These are phyloP conservation scores for Calonectria crousiana DNA, from an alignment of 2,329 filamentous ascomycete genomes.

Conservation along the genomic window DNA sequence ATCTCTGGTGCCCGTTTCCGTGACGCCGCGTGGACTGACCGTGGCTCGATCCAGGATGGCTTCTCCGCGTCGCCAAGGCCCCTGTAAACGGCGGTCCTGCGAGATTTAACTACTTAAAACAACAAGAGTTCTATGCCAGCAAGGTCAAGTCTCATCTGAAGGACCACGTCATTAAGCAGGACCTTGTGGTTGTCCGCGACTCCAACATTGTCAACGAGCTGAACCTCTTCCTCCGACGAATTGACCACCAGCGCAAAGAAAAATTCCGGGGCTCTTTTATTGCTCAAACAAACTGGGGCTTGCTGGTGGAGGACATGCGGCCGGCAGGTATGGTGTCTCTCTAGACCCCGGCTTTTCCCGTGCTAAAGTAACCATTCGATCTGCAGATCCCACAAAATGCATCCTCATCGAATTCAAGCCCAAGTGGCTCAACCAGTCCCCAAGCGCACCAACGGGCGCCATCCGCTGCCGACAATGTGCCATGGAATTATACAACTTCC, in stretches of 20 bases:
- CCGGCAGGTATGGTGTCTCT: constrained; percentile 44
- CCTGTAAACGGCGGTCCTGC: constrained; percentile 45
- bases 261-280: constrained; percentile 62
- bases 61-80: constrained; percentile 56
- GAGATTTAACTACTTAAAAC: constrained; percentile 53
- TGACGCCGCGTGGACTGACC: constrained; percentile 28
- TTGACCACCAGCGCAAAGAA: constrained; percentile 59
- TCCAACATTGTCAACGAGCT: constrained; percentile 57
- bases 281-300: constrained; percentile 71
- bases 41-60: constrained; percentile 44
- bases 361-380: constrained; percentile 16
- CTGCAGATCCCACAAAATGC: constrained; percentile 45
- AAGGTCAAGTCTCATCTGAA: constrained; percentile 52
- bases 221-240: constrained; percentile 64
- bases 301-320: constrained; percentile 81
- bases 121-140: constrained; percentile 52
- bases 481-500: constrained; percentile 53
- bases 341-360: neutral
- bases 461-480: constrained; percentile 83
- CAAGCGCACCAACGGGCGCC: constrained; percentile 72
- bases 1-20: constrained; percentile 18
- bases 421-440: constrained; percentile 85
- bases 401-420: constrained; percentile 81
- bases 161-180: constrained; percentile 50
- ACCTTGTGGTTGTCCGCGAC: constrained; percentile 52